Evolutionary conservation across 768 basidiomycete species (phyloP).

Genomic region (Holtermannia corniformis): DNA sequence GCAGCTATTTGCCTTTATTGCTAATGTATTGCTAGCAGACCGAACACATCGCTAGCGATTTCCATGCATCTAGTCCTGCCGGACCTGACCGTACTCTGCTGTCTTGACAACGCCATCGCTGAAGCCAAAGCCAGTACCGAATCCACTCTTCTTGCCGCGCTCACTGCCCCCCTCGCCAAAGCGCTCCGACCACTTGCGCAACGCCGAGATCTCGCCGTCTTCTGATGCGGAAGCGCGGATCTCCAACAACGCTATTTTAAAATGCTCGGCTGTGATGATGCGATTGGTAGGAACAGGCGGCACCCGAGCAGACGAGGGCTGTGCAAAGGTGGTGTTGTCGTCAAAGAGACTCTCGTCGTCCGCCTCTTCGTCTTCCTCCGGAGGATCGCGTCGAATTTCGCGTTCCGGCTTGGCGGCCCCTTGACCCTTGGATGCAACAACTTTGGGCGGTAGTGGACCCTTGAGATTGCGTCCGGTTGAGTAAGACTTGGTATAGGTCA

Average conservation of each 20-base stretch:
- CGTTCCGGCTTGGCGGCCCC: too few species aligned
- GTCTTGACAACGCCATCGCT: conserved; percentile 17
- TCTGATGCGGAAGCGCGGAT: conserved; percentile 86
- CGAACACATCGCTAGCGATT: too few species aligned
- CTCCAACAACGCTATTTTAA: conserved; percentile 73
- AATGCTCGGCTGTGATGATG: conserved; percentile 48
- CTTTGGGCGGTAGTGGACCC: background rate
- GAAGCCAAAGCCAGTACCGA: conserved; percentile 82
- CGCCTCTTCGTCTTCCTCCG: background rate
- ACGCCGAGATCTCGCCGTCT: conserved; percentile 32
- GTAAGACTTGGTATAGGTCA: conserved; percentile 4
- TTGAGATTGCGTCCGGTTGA: background rate
- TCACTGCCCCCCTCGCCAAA: conserved; percentile 79
- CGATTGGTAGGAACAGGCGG: background rate
- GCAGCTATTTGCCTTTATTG: too few species aligned
- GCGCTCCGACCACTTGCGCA: conserved; percentile 72
- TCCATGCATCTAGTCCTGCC: conserved; percentile 12
- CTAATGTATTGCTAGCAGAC: too few species aligned
- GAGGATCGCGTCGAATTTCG: background rate
- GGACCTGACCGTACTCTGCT: conserved; percentile 27
- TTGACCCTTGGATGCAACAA: too few species aligned
- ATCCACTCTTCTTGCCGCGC: conserved; percentile 63
- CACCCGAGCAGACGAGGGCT: background rate
- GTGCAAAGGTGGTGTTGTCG: background rate
- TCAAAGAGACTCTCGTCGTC: background rate